Evolutionary conservation across 129 eudicot genomes (phyloP).

Genomic region (Arctium minus): DNA sequence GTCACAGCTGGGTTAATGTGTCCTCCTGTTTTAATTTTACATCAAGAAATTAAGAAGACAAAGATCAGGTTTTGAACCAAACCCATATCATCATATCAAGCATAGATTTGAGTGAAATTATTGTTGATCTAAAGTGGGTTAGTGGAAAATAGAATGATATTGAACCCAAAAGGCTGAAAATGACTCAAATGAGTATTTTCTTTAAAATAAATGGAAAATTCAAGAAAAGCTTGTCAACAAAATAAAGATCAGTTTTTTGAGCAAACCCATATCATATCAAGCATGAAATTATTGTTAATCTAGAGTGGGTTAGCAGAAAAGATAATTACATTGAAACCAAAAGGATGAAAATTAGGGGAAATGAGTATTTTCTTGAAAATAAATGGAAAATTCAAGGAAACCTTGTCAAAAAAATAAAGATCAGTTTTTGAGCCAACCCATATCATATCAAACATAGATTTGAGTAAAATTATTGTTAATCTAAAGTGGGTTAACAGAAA

Average conservation of each 20-base stretch:
- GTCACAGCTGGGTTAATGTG: slow-evolving; percentile 96
- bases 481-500: background rate
- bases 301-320: too few species aligned
- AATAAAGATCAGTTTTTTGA: too few species aligned
- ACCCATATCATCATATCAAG: slow-evolving; percentile 3
- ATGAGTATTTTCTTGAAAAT: background rate
- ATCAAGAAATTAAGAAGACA: slow-evolving; percentile 1
- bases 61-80: background rate
- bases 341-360: background rate
- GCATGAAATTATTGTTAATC: too few species aligned
- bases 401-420: background rate
- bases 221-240: too few species aligned
- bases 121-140: background rate
- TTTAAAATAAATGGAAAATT: too few species aligned
- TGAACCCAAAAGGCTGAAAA: background rate
- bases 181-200: too few species aligned
- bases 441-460: background rate
- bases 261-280: too few species aligned
- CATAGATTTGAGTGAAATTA: background rate
- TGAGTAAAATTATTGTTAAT: background rate
- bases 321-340: background rate
- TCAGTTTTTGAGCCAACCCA: background rate
- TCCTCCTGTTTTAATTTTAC: slow-evolving; percentile 57
- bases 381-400: background rate
- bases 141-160: background rate